Conservation (phyloP, 768 basidiomycete genomes). For the Zangia roseola region DNA sequence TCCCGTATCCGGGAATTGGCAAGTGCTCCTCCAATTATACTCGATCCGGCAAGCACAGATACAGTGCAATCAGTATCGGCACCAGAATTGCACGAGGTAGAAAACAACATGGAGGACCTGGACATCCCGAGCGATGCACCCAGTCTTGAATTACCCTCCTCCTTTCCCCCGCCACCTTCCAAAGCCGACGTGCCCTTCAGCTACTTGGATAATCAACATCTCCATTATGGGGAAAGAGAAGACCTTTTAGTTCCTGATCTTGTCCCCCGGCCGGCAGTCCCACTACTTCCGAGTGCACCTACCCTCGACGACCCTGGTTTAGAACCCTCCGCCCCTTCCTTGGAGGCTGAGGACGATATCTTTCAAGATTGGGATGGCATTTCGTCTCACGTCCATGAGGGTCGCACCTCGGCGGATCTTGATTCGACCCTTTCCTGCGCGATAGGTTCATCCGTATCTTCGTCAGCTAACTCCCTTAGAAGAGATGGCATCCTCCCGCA, state of each 20-base stretch:
- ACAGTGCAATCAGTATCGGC: constrained; percentile 38
- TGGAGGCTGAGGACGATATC: constrained; percentile 23
- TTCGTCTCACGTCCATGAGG: constrained; percentile 5
- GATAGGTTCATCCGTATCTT: not conserved
- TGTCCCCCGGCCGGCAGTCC: constrained; percentile 42
- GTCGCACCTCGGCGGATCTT: not conserved
- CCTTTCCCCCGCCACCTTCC: constrained; percentile 35
- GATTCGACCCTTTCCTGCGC: not conserved
- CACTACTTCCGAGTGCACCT: constrained; percentile 35
- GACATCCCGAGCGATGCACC: constrained; percentile 6
- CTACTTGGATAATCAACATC: constrained; percentile 35
- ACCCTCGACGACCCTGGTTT: constrained; percentile 28
- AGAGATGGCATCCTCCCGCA: constrained; percentile 25
- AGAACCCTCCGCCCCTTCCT: constrained; percentile 48
- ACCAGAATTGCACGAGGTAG: constrained; percentile 54
- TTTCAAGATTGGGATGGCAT: constrained; percentile 23
- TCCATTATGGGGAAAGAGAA: constrained; percentile 33
- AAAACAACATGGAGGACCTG: constrained; percentile 35
- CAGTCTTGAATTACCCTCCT: constrained; percentile 12
- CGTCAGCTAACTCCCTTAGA: constrained; percentile 1
- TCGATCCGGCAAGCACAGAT: constrained; percentile 16
- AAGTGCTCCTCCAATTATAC: constrained; percentile 45
- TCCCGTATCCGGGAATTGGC: constrained; percentile 51
- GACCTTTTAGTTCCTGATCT: constrained; percentile 34
- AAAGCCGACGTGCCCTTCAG: constrained; percentile 43